phyloP scores from a whole-genome alignment of 768 basidiomycete genomes.

The Hydnomerulius pinastri region DNA sequence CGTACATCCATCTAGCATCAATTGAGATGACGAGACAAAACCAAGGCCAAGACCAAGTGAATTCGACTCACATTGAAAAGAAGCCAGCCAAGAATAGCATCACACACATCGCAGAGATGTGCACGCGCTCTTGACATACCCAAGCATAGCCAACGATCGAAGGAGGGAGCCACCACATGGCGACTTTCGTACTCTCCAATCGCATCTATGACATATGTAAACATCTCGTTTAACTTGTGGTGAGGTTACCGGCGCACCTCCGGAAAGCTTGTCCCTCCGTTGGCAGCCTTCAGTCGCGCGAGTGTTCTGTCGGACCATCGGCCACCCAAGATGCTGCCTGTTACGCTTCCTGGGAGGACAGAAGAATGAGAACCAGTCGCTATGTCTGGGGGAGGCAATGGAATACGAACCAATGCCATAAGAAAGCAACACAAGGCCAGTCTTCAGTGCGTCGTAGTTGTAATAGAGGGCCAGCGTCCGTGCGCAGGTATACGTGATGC shows the following conservation, averaged over 20 bases:
- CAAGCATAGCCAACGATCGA: constrained; percentile 74
- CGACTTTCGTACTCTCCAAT: constrained; percentile 61
- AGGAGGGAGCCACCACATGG: constrained; percentile 55
- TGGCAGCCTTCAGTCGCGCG: constrained; percentile 43
- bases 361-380: background rate
- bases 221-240: background rate
- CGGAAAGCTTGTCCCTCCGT: constrained; percentile 54
- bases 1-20: constrained; percentile 56
- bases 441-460: constrained; percentile 65
- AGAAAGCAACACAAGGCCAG: constrained; percentile 76
- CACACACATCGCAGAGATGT: constrained; percentile 70
- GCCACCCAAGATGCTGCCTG: constrained; percentile 61
- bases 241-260: constrained; percentile 51
- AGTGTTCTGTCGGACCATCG: constrained; percentile 59
- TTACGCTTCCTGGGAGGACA: constrained; percentile 40
- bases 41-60: no score
- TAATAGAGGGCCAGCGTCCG: constrained; percentile 70
- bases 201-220: constrained; percentile 56
- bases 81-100: constrained; percentile 77
- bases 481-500: constrained; percentile 73
- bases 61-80: constrained; percentile 59
- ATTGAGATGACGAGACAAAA: background rate
- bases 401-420: constrained; percentile 62
- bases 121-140: constrained; percentile 64
- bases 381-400: background rate